Evolutionary conservation across 2,329 filamentous ascomycete species (phyloP).

Genomic region (Arthroderma sp.): DNA sequence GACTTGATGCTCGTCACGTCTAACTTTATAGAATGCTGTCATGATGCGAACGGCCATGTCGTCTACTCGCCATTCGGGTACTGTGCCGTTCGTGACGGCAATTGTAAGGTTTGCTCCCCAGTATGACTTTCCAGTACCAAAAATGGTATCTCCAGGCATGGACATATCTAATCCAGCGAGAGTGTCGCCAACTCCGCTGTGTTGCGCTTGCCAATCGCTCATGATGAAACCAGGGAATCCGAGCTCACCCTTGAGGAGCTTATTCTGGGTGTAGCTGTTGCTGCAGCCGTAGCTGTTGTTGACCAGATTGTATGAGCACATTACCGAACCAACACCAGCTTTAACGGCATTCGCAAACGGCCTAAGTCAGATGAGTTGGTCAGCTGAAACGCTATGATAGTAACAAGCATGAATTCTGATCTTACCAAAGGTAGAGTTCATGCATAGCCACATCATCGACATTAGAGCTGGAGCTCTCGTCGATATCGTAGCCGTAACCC

Average conservation of each 20-base stretch:
- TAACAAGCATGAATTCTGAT: not conserved
- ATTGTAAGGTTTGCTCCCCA: conserved; percentile 84
- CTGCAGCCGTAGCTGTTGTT: conserved; percentile 57
- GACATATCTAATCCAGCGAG: conserved; percentile 65
- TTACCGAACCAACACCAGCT: conserved; percentile 51
- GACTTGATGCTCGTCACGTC: conserved; percentile 38
- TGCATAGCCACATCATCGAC: conserved; percentile 52
- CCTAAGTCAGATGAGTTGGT: conserved; percentile 21
- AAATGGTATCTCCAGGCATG: conserved; percentile 70
- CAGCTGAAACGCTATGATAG: not conserved
- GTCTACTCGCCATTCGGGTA: conserved; percentile 76
- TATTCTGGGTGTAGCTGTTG: conserved; percentile 48
- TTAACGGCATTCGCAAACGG: conserved; percentile 57
- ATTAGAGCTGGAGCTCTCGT: conserved; percentile 48
- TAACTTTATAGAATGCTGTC: conserved; percentile 52
- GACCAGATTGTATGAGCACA: conserved; percentile 63
- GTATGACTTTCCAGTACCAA: conserved; percentile 58
- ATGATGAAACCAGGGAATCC: conserved; percentile 62
- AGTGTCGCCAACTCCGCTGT: conserved; percentile 53
- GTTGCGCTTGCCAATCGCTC: conserved; percentile 66
- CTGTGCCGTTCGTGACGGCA: conserved; percentile 74
- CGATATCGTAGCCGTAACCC: conserved; percentile 49
- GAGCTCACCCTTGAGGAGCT: conserved; percentile 55
- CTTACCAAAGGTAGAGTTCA: conserved; percentile 48
- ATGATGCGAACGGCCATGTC: conserved; percentile 82